Evolutionary conservation across 805 yeast genomes (phyloP).

Genomic region (Candida sakaeoensis): DNA sequence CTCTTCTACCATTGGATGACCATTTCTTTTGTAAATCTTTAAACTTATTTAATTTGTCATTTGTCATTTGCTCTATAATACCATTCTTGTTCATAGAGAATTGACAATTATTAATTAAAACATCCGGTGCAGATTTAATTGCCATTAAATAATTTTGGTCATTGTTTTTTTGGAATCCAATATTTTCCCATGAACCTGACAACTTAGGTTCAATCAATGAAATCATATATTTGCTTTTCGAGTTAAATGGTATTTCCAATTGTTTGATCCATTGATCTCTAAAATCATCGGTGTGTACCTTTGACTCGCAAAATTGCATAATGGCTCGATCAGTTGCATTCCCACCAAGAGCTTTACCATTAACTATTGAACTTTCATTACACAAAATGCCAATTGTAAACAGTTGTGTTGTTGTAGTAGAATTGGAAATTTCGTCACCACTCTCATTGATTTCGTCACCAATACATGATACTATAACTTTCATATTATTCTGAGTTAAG

Average conservation of each 20-base stretch:
- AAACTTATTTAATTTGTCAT: constrained; percentile 15
- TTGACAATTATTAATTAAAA: constrained; percentile 30
- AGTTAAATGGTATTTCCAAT: constrained; percentile 39
- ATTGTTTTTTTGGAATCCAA: constrained; percentile 11
- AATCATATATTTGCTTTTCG: constrained; percentile 45
- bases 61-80: constrained; percentile 17
- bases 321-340: constrained; percentile 50
- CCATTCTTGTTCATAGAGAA: constrained; percentile 14
- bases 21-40: constrained; percentile 27
- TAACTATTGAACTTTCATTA: constrained; percentile 28
- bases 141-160: constrained; percentile 19
- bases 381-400: constrained; percentile 26
- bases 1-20: constrained; percentile 38
- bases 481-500: constrained; percentile 49
- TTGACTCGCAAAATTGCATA: constrained; percentile 26
- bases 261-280: constrained; percentile 19
- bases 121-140: constrained; percentile 48
- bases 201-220: constrained; percentile 20
- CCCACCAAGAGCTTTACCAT: constrained; percentile 23
- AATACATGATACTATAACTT: constrained; percentile 25
- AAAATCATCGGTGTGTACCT: constrained; percentile 11
- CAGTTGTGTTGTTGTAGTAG: constrained; percentile 11
- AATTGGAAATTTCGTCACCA: constrained; percentile 12
- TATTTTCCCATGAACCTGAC: constrained; percentile 8
- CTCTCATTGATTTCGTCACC: constrained; percentile 16